Evolutionary conservation across 2,329 filamentous ascomycete genomes (phyloP), one percentile per base, ranked within the genome.

Genomic region (Pestalotiopsis sp.): DNA sequence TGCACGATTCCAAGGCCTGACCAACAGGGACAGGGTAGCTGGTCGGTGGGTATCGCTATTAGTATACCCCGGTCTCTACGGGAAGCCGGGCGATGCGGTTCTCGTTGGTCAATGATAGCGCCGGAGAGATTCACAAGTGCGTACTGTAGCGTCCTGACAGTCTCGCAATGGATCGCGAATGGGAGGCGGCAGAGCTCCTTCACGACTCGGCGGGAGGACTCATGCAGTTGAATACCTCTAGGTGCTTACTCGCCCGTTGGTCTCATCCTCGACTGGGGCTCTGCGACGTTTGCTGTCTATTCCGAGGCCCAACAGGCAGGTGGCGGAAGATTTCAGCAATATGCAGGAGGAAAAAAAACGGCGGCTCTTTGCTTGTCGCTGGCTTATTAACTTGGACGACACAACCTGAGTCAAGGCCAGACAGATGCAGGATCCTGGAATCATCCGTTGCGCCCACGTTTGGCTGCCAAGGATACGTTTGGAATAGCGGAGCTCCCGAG

Each of bases 1-100:
- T 59, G 38, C 64, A 66, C n/a, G 64, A 35, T 66, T 65, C 62
- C 62, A 55, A 65, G 62, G 35, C 39, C 38, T 39, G 22, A 17
- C 64, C 35, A 30, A 55, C 35, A 59, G 13, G 35, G 52, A 59
- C 35, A 66, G 22, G 35, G 52, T 40, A 66, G 64, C 52, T 66
- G 55, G 44, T 66, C 40, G 64, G 52, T 48, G 52, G 64, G 39
- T 66, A 59, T 35, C 24, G 22, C 48, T 48, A 65, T 35, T 26
- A 40, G 58, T 61, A 58, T 58, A 58, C 26, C 22, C 56, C 24
- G 56, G 56, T 58, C 22, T 13, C 24, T 7, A 58, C 56, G 56
- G 26, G 44, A 52, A 52, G 44, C 10, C 44, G 44, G 44, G 44
- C 44, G 44, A 52, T 52, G 44, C 44, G 44, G 10, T 52, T 52